phyloP scores from a whole-genome alignment of 345 rosid genomes.

The Nephelium lappaceum region DNA sequence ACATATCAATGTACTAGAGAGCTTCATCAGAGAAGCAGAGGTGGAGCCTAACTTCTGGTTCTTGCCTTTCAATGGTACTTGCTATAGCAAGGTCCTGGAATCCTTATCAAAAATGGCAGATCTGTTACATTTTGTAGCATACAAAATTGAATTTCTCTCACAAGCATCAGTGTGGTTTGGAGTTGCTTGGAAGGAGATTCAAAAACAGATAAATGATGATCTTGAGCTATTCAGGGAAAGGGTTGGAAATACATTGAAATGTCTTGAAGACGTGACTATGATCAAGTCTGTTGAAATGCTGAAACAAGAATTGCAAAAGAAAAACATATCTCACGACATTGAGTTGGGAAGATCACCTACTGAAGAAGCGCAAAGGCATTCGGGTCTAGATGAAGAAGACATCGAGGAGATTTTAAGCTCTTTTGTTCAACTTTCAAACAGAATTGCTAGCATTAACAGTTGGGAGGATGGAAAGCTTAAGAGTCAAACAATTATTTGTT shows the following conservation, averaged over 20 bases:
- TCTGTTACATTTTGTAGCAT: conserved; percentile 42
- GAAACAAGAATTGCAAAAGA: conserved; percentile 37
- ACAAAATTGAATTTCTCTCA: conserved; percentile 38
- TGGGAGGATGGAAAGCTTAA: conserved; percentile 39
- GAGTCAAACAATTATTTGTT: conserved; percentile 41
- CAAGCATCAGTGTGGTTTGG: conserved; percentile 24
- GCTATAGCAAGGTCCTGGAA: conserved; percentile 43
- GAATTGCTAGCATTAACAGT: conserved; percentile 32
- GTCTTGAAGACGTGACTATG: conserved; percentile 39
- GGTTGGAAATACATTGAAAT: conserved; percentile 39
- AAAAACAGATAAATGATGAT: conserved; percentile 34
- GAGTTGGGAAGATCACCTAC: conserved; percentile 53
- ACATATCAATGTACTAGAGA: conserved; percentile 35
- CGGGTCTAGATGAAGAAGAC: conserved; percentile 40
- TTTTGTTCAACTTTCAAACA: conserved; percentile 41
- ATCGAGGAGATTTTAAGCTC: conserved; percentile 34
- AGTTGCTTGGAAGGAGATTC: conserved; percentile 38
- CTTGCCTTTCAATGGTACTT: conserved; percentile 43
- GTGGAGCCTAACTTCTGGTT: conserved; percentile 62
- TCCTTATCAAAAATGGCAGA: conserved; percentile 48
- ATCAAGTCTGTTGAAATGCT: conserved; percentile 36
- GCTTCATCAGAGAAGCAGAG: conserved; percentile 48
- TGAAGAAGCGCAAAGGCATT: conserved; percentile 9
- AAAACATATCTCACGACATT: conserved; percentile 41
- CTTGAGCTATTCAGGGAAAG: conserved; percentile 45